Evolutionary conservation across 116 monocot genomes (phyloP).

Genomic region (Trichopus zeylanicus): DNA sequence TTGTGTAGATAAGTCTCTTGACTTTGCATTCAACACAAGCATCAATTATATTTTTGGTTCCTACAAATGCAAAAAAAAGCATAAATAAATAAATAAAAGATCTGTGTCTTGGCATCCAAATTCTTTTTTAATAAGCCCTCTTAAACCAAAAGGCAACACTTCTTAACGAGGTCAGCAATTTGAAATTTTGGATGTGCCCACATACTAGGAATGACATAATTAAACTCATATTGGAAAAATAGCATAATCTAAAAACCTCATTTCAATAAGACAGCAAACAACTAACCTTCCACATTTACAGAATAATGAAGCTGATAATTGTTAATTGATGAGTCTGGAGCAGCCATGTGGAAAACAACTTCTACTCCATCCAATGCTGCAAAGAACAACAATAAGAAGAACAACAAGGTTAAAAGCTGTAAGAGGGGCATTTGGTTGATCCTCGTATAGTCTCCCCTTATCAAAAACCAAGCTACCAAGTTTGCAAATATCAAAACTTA

Average conservation of each 20-base stretch:
- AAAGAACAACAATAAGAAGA: not conserved
- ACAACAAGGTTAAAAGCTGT: not conserved
- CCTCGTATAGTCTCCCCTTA: too few relatives aligned
- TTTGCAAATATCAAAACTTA: too few relatives aligned
- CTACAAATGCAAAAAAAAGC: conserved; percentile 25
- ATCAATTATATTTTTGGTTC: conserved; percentile 95
- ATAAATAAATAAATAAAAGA: not conserved
- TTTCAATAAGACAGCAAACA: not conserved
- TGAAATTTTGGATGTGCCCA: too few relatives aligned
- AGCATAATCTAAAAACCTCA: not conserved
- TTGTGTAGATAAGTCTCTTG: conserved; percentile 86
- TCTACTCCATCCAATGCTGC: conserved; percentile 64
- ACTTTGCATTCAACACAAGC: conserved; percentile 89
- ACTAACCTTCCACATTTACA: conserved; percentile 88
- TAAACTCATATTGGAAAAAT: not conserved
- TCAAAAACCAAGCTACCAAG: too few relatives aligned
- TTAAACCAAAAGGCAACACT: too few relatives aligned
- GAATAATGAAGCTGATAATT: conserved; percentile 92
- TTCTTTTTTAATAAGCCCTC: too few relatives aligned
- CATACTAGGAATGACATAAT: too few relatives aligned
- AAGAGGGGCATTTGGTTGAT: too few relatives aligned
- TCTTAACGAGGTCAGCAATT: too few relatives aligned
- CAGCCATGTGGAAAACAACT: conserved; percentile 96
- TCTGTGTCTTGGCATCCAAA: not conserved
- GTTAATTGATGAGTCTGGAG: conserved; percentile 97